Percentiles rank a stretch among this genome's conserved stretches.
These are phyloP conservation scores for Neoarthrinium moseri DNA, from an alignment of 2,329 filamentous ascomycete genomes.

Conservation along the genomic window DNA sequence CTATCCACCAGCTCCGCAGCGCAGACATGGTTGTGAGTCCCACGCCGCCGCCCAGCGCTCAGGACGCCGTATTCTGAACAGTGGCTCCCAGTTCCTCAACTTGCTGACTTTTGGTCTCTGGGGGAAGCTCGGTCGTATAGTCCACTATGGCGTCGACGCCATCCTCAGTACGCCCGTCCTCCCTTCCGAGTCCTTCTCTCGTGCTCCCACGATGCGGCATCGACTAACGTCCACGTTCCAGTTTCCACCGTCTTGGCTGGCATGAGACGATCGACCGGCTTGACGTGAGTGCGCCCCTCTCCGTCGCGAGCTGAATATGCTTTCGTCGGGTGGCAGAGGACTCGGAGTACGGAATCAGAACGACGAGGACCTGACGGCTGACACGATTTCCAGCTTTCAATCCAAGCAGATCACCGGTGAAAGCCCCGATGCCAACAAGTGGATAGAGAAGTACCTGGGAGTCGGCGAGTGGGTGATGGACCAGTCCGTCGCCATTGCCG, in stretches of 20 bases:
- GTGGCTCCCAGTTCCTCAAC: constrained; percentile 56
- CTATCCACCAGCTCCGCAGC: too few species aligned
- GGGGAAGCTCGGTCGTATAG: constrained; percentile 85
- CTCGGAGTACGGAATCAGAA: too few species aligned
- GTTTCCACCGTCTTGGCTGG: constrained; percentile 96
- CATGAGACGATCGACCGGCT: constrained; percentile 93
- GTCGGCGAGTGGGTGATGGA: constrained; percentile 99
- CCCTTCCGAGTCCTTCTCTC: neutral
- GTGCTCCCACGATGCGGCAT: neutral
- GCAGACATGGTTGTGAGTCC: constrained; percentile 11
- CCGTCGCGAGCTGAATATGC: too few species aligned
- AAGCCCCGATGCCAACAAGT: constrained; percentile 79
- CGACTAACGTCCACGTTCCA: constrained; percentile 34
- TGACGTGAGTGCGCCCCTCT: constrained; percentile 73
- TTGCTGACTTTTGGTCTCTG: constrained; percentile 67
- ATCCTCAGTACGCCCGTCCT: constrained; percentile 69
- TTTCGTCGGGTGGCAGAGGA: too few species aligned
- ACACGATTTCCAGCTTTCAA: constrained; percentile 69
- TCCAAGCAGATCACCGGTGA: constrained; percentile 78
- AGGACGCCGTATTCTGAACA: constrained; percentile 35
- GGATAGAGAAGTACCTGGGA: constrained; percentile 91
- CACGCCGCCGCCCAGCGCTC: neutral
- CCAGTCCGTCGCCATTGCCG: constrained; percentile 88
- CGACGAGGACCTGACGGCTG: constrained; percentile 29
- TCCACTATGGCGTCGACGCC: constrained; percentile 95